phyloP scores from a whole-genome alignment of 225 moss, liverwort and hornwort genomes.

The Pseudisothecium myosuroides region DNA sequence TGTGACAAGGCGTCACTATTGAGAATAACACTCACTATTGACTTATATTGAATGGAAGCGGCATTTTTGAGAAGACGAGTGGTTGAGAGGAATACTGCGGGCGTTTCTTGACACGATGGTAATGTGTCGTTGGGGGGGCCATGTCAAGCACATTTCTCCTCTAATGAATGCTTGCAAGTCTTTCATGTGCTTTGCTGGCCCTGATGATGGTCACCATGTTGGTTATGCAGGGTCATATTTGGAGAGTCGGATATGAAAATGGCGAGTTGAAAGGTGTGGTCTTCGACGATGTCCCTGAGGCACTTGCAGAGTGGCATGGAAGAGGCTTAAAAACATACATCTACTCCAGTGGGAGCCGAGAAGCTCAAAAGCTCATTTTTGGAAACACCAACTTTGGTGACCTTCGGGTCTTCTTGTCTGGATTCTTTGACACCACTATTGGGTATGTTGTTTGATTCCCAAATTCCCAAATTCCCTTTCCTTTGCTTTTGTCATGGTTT shows the following conservation, averaged over 20 bases:
- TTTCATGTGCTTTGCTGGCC: background rate
- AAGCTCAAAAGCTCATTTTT: slow-evolving; percentile 92
- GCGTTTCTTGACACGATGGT: background rate
- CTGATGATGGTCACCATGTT: background rate
- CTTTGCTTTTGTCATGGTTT: background rate
- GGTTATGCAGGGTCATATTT: slow-evolving; percentile 72
- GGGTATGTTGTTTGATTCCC: slow-evolving; percentile 30
- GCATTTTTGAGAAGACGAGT: background rate
- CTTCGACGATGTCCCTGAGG: slow-evolving; percentile 78
- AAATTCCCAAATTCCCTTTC: background rate
- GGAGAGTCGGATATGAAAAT: slow-evolving; percentile 80
- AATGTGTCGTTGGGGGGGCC: background rate
- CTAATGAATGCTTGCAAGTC: background rate
- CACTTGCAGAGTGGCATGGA: slow-evolving; percentile 68
- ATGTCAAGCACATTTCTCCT: background rate
- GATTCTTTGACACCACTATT: slow-evolving; percentile 93
- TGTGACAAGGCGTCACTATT: background rate
- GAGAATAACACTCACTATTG: background rate
- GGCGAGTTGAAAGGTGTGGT: slow-evolving; percentile 82
- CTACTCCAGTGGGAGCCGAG: slow-evolving; percentile 96
- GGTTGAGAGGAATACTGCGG: background rate
- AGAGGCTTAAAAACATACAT: slow-evolving; percentile 77
- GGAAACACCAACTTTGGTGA: slow-evolving; percentile 83
- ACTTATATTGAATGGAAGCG: background rate
- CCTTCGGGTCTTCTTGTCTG: slow-evolving; percentile 71